phyloP scores from a whole-genome alignment of 768 basidiomycete genomes.

The Guyanaporus albipodus region DNA sequence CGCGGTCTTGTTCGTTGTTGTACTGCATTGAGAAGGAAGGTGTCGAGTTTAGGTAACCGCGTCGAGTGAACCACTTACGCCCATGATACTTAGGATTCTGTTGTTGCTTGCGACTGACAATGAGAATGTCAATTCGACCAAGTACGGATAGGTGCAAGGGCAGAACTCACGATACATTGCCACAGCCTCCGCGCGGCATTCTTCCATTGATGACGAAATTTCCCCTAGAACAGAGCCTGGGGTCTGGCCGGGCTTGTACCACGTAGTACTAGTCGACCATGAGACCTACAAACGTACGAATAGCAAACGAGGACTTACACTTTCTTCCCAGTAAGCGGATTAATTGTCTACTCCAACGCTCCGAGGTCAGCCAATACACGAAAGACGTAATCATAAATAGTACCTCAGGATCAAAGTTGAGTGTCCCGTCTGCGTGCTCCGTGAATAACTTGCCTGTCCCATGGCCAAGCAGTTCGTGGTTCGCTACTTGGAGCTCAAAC shows the following conservation, averaged over 20 bases:
- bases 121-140: not conserved
- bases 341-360: slow-evolving; percentile 55
- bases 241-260: slow-evolving; percentile 88
- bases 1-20: slow-evolving; percentile 58
- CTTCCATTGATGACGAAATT: slow-evolving; percentile 88
- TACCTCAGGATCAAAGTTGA: slow-evolving; percentile 76
- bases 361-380: not conserved
- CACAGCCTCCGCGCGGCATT: slow-evolving; percentile 89
- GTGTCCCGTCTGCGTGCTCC: slow-evolving; percentile 68
- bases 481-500: slow-evolving; percentile 87
- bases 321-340: slow-evolving; percentile 74
- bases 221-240: slow-evolving; percentile 80
- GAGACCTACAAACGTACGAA: not conserved
- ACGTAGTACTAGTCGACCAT: slow-evolving; percentile 51
- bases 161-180: slow-evolving; percentile 65
- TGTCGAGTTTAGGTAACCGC: not conserved
- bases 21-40: slow-evolving; percentile 43
- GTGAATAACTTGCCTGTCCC: slow-evolving; percentile 82
- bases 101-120: slow-evolving; percentile 63
- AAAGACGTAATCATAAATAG: slow-evolving; percentile 29
- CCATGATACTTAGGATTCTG: slow-evolving; percentile 78
- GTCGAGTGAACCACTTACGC: slow-evolving; percentile 39
- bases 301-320: slow-evolving; percentile 43
- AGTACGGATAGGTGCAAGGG: not conserved
- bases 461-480: slow-evolving; percentile 85